Evolutionary conservation across 2,329 filamentous ascomycete species (phyloP), one percentile per base, ranked within the genome.

Genomic region (Dothistroma pini): DNA sequence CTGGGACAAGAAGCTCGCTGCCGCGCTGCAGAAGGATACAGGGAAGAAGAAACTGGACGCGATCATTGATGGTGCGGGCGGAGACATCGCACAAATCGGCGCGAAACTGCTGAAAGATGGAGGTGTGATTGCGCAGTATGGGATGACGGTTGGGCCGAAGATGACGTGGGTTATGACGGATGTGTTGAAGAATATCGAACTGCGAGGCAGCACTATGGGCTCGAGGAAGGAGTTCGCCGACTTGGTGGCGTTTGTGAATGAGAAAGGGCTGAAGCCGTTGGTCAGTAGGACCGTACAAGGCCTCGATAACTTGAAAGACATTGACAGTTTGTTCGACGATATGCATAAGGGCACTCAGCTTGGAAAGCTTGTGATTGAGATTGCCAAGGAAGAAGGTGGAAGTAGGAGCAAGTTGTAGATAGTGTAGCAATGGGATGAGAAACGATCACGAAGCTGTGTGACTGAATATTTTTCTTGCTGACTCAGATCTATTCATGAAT

Each of bases 51-150:
- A 82, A 65, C 71, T 95, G 7, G 95, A 97, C 76, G 87, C 89
- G 21, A 88, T 97, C 53, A 84, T 97, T 67, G 95, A 97, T 76
- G 93, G 95, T 1, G 93, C 93, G 0, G 93, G 93, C 2, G 93
- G 91, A 1, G 88, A 96, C 76, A 81, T 96, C 49, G 84, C 96
- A n/a, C 79, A 81, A 41, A 89, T 87, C 73, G 83, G 85, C 0
- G 78, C 81, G 52, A 86, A 80, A 71, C 71, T 96, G 56, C 79
- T 97, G 56, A 93, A 91, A 84, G 76, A 83, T 1, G 93, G 95
- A 6, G 95, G 93, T 58, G 82, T 93, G n/a, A 88, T 97, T 61
- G 84, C 87, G 1, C 81, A 88, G 67, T 97, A 97, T 74, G 93
- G 95, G 63, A 97, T 97, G 93, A 97, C 93, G 0, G 79, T 90